Conservation (phyloP, 371 early-diverging fungal genomes). For the Actinomucor elegans region DNA sequence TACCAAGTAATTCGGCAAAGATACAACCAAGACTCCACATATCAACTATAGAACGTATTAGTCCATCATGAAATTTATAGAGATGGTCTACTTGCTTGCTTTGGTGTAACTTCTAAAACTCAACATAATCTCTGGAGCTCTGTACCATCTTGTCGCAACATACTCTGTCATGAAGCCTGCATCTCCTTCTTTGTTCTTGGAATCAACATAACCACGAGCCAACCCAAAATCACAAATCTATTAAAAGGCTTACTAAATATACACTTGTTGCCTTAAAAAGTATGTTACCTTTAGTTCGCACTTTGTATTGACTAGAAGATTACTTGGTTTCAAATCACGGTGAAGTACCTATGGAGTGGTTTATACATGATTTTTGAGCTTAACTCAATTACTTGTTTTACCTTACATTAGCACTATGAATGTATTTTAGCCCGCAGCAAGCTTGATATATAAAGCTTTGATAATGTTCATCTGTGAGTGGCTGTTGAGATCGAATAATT, state of each 20-base stretch:
- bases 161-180: constrained; percentile 96
- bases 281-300: constrained; percentile 78
- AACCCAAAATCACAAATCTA: constrained; percentile 94
- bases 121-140: constrained; percentile 98
- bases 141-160: constrained; percentile 98
- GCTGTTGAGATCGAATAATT: constrained; percentile 95
- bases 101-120: constrained; percentile 92
- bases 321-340: constrained; percentile 96
- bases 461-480: constrained; percentile 95
- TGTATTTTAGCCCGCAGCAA: constrained; percentile 95
- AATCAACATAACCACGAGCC: constrained; percentile 87
- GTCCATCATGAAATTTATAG: constrained; percentile 4
- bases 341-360: constrained; percentile 62
- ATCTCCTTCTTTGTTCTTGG: constrained; percentile 65
- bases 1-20: constrained; percentile 93
- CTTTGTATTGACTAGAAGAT: constrained; percentile 97
- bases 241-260: not conserved
- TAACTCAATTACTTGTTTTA: not conserved
- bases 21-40: constrained; percentile 99
- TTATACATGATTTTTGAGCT: not conserved
- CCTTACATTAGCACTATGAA: constrained; percentile 95
- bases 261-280: no score
- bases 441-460: constrained; percentile 99
- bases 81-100: constrained; percentile 87
- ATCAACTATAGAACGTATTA: constrained; percentile 62